Conservation (phyloP, 2,329 filamentous ascomycete species). For the Diplodia seriata region DNA sequence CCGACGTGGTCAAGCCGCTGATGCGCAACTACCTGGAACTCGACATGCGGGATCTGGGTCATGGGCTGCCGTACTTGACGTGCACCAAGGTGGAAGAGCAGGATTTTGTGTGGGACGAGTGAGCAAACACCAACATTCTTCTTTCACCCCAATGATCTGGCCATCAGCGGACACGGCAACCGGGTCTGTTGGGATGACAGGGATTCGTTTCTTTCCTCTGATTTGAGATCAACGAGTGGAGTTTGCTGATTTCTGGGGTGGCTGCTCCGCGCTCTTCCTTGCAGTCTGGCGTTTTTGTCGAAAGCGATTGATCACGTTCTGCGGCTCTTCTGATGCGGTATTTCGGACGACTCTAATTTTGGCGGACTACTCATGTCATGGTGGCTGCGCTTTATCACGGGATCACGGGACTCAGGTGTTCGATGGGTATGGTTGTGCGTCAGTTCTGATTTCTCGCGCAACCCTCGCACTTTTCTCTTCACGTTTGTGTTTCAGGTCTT, state of each 20-base stretch:
- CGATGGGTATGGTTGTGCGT: constrained; percentile 7
- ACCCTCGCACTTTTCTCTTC: not conserved
- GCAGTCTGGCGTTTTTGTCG: constrained; percentile 25
- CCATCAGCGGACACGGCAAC: constrained; percentile 19
- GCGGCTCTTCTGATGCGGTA: constrained; percentile 18
- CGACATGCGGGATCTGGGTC: constrained; percentile 61
- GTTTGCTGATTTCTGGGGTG: constrained; percentile 23
- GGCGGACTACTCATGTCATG: not conserved
- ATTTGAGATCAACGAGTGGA: not conserved
- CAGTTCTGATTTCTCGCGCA: not conserved
- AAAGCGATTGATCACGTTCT: constrained; percentile 24
- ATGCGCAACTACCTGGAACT: constrained; percentile 87
- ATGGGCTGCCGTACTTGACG: constrained; percentile 65
- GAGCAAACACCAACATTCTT: constrained; percentile 30
- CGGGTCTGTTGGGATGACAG: constrained; percentile 2
- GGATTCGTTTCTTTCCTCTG: not conserved
- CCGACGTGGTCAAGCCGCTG: constrained; percentile 81
- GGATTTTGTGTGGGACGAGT: constrained; percentile 68
- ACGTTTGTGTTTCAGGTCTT: constrained; percentile 14
- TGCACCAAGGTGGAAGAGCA: constrained; percentile 67
- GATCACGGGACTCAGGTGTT: not conserved
- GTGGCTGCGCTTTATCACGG: constrained; percentile 8
- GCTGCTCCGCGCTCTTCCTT: constrained; percentile 12
- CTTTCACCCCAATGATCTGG: constrained; percentile 4
- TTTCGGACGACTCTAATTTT: not conserved